phyloP scores from a whole-genome alignment of 2,329 filamentous ascomycete species.

The Aureobasidium sp. region DNA sequence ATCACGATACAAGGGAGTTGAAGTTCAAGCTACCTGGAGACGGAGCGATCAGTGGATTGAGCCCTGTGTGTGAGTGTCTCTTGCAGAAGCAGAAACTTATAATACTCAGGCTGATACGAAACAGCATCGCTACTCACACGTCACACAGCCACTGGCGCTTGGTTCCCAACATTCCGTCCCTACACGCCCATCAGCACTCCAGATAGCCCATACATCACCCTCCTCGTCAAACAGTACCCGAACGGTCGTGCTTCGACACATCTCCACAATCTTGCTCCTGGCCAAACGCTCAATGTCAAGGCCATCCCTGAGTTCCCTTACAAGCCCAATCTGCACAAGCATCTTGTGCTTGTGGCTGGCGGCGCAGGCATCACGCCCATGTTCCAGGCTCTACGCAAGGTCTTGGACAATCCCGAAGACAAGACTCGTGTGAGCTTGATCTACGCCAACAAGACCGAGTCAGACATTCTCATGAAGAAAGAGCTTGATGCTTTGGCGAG shows the following conservation, averaged over 20 bases:
- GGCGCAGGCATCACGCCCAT: conserved; percentile 67
- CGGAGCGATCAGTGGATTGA: conserved; percentile 43
- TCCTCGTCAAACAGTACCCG: conserved; percentile 63
- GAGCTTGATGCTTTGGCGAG: conserved; percentile 49
- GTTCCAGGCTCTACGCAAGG: conserved; percentile 56
- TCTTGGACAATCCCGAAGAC: conserved; percentile 55
- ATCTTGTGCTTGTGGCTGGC: conserved; percentile 59
- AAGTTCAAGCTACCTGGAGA: conserved; percentile 49
- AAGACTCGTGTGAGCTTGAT: conserved; percentile 57
- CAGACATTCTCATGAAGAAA: conserved; percentile 52
- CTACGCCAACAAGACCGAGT: conserved; percentile 58
- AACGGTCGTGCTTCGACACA: conserved; percentile 57
- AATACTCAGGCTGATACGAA: neutral
- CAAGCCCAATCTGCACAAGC: conserved; percentile 38
- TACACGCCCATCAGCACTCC: conserved; percentile 59
- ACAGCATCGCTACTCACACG: conserved; percentile 53
- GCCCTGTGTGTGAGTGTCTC: conserved; percentile 8
- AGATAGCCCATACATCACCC: conserved; percentile 52
- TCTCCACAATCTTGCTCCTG: conserved; percentile 58
- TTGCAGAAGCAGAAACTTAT: too few relatives aligned
- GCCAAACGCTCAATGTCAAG: conserved; percentile 53
- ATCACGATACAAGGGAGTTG: conserved; percentile 53
- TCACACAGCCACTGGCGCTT: conserved; percentile 50
- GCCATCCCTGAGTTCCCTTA: conserved; percentile 46
- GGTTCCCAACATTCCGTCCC: conserved; percentile 55